phyloP scores from a whole-genome alignment of 1,139 yeast species.

The Pichia sp. region DNA sequence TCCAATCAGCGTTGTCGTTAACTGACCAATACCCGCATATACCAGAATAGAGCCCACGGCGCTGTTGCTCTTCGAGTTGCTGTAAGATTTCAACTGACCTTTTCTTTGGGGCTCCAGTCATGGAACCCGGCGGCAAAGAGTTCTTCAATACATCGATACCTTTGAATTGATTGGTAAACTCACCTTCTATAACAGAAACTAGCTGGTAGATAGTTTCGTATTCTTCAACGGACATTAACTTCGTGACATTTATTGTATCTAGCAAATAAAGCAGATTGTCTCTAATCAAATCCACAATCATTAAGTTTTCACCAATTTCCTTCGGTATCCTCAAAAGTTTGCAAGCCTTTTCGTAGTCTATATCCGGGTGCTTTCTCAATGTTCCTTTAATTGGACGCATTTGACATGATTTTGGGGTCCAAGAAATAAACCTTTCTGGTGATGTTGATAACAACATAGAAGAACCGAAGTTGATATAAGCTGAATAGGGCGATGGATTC shows the following conservation, averaged over 20 bases:
- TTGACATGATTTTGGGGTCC: conserved; percentile 65
- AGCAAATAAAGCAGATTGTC: conserved; percentile 79
- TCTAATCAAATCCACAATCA: conserved; percentile 94
- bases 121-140: conserved; percentile 94
- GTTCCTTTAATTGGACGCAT: conserved; percentile 96
- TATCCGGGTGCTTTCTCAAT: conserved; percentile 57
- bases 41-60: conserved; percentile 90
- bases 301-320: conserved; percentile 91
- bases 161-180: conserved; percentile 40
- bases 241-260: conserved; percentile 61
- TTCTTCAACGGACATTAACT: conserved; percentile 89
- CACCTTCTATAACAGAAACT: conserved; percentile 83
- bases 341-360: conserved; percentile 57
- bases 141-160: conserved; percentile 78
- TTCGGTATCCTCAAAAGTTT: conserved; percentile 74
- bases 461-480: conserved; percentile 64
- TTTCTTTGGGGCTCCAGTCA: conserved; percentile 99
- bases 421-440: conserved; percentile 86
- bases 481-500: conserved; percentile 93
- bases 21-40: conserved; percentile 94
- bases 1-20: conserved; percentile 90
- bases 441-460: conserved; percentile 77
- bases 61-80: conserved; percentile 41
- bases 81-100: conserved; percentile 83
- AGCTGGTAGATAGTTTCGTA: conserved; percentile 86